Base-by-base conservation (phyloP, 805 yeast genomes). In the Candida gorgasii region DNA sequence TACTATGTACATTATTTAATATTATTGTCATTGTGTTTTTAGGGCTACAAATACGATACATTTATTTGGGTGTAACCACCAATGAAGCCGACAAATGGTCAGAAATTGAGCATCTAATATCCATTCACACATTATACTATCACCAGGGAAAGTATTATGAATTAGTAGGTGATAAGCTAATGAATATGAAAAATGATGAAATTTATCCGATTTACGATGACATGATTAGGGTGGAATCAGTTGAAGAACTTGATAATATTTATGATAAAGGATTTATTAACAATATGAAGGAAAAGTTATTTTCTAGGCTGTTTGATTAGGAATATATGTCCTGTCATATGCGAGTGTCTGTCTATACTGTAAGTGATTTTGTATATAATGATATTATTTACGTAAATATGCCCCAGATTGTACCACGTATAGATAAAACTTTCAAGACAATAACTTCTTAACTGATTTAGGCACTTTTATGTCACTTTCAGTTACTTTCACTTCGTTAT, bases 21-120 rank as follows among this genome's bases (percentile, higher is more conserved):
- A 57, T 75, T 1, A 51, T 75, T 20, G 65, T 73, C 1, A 39
- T 50, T 1, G 46, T 62, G n/a, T 76, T 76, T 52, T 51, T 70
- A 0, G 45, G 49, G 1, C 66, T 73, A 44, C 86, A 82, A 49
- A 29, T 79, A 18, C 55, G 70, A 23, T 71, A 78, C 48, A 63
- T 85, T 2, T 73, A 71, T 48, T 69, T 76, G 31, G 95, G 95
- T 0, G 81, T 81, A 58, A 85, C 93, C 9, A 83, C 90, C 3
- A 84, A 83, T 53, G 95, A 86, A 59, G 65, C 76, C 13, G 79
- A 71, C 39, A 86, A 86, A 55, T 86, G 95, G 95, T 76, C 66
- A 14, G 79, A 72, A 3, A 69, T 86, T 11, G 80, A 80, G 42
- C 73, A 76, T 37, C 65, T 79, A 44, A 52, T 71, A 2, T 36